phyloP scores from a whole-genome alignment of 148 eudicot species.

The Amaranthus palmeri region DNA sequence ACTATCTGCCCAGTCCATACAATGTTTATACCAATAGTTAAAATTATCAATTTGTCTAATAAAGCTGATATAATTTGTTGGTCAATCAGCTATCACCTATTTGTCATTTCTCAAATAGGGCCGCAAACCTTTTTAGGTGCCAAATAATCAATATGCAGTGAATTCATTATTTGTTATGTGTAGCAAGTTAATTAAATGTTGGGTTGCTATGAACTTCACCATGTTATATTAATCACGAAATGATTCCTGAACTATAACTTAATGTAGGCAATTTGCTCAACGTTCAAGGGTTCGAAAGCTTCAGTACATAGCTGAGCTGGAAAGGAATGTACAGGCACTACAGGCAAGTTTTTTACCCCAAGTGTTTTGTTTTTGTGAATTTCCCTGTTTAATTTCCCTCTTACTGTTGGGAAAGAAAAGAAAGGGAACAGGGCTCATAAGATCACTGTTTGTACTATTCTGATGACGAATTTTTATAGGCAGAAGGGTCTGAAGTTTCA shows the following conservation, averaged over 20 bases:
- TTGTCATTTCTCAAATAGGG: not conserved
- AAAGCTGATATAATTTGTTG: too few species aligned
- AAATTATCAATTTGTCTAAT: too few species aligned
- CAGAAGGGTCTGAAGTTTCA: constrained; percentile 86
- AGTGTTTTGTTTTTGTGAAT: not conserved
- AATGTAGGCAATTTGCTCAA: constrained; percentile 92
- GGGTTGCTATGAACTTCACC: not conserved
- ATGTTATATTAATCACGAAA: not conserved
- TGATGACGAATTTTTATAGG: constrained; percentile 36
- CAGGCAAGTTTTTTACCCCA: constrained; percentile 45
- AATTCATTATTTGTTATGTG: not conserved
- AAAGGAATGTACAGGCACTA: constrained; percentile 79
- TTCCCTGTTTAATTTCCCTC: not conserved
- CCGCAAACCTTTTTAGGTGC: not conserved
- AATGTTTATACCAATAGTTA: too few species aligned
- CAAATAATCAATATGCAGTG: not conserved
- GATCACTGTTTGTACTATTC: not conserved
- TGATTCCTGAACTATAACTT: constrained; percentile 15
- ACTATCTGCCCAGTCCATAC: too few species aligned
- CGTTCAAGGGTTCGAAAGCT: constrained; percentile 94
- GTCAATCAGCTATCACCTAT: too few species aligned
- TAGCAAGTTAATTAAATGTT: not conserved
- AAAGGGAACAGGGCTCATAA: not conserved
- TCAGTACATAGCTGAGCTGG: constrained; percentile 96
- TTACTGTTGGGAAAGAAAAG: not conserved